Base-by-base conservation (phyloP, 2,329 filamentous ascomycete genomes). In the Diaporthe helianthi region DNA sequence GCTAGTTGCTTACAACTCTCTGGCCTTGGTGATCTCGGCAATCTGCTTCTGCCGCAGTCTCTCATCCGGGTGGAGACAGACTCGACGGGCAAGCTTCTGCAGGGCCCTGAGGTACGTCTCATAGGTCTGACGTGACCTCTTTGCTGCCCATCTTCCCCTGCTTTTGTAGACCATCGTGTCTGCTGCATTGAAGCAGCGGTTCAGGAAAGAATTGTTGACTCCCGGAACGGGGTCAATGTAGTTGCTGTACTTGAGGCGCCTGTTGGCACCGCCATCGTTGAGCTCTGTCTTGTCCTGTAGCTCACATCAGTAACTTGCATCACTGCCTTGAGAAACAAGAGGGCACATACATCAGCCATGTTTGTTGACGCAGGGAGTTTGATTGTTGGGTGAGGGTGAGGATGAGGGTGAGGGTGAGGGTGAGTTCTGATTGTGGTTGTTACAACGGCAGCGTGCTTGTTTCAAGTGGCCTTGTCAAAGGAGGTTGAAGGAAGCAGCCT, bases 401-500 rank as follows among this genome's bases (percentile, higher is more conserved):
- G n/a, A n/a, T n/a, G n/a, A n/a, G n/a, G n/a, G n/a, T n/a, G n/a
- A n/a, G 22, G 9, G 12, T 0, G 31, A 24, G 17, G 53, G 4
- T 38, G 2, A 12, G 9, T 26, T 12, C 22, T 38, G 33, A 3
- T 17, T 9, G n/a, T 26, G n/a, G 8, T 55, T n/a, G 53, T 17
- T 31, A n/a, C 19, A 2, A 12, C 33, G 19, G 29, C 9, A 22
- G 44, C 24, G 44, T 33, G 31, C 31, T 33, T 33, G 41, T 44
- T 10, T 29, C n/a, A 10, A 22, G 22, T 13, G 9, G 19, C 29
- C 29, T 53, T 36, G n/a, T 9, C 8, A n/a, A 24, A 19, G 3
- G 4, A 3, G 6, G 3, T 2, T 4, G 33, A 15, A 17, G 22
- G n/a, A 2, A 6, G 6, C 0, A 4, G 22, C 19, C n/a, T n/a